Percentiles rank a stretch among this genome's conserved stretches.
Evolutionary conservation across 140 eudicot species (phyloP).

Genomic region (Flaveria floridana): DNA sequence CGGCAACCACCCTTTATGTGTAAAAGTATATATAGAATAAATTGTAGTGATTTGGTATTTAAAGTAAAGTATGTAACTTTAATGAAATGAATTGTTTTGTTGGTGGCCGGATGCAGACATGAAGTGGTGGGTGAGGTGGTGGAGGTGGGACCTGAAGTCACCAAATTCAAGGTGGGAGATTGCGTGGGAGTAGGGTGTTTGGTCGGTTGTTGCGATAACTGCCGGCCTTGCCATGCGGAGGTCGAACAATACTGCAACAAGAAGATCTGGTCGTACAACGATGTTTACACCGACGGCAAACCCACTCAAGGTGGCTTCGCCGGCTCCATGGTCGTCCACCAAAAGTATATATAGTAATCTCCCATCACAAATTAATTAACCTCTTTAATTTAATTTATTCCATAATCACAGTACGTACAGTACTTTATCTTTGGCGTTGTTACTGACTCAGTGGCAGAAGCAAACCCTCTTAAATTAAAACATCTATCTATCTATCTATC

Average conservation of each 20-base stretch:
- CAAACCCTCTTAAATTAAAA: no score
- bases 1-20: no score
- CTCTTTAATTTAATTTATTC: no score
- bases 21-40: no score
- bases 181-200: conserved; percentile 10
- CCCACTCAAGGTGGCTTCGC: conserved; percentile 24
- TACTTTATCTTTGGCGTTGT: no score
- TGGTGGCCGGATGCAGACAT: background rate
- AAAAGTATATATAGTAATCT: background rate
- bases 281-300: conserved; percentile 19
- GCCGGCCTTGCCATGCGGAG: conserved; percentile 15
- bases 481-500: no score
- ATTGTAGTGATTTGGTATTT: no score
- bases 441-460: no score
- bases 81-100: background rate
- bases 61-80: no score
- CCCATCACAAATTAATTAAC: background rate
- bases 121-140: conserved; percentile 19
- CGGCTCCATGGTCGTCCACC: conserved; percentile 21
- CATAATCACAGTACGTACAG: no score
- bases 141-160: conserved; percentile 20
- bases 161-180: conserved; percentile 2
- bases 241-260: conserved; percentile 16
- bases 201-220: conserved; percentile 15
- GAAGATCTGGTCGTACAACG: conserved; percentile 17